Evolutionary conservation across 495 filamentous ascomycete genomes (phyloP), one percentile per base, ranked within the genome.

Genomic region (Aspergillus mulundensis): DNA sequence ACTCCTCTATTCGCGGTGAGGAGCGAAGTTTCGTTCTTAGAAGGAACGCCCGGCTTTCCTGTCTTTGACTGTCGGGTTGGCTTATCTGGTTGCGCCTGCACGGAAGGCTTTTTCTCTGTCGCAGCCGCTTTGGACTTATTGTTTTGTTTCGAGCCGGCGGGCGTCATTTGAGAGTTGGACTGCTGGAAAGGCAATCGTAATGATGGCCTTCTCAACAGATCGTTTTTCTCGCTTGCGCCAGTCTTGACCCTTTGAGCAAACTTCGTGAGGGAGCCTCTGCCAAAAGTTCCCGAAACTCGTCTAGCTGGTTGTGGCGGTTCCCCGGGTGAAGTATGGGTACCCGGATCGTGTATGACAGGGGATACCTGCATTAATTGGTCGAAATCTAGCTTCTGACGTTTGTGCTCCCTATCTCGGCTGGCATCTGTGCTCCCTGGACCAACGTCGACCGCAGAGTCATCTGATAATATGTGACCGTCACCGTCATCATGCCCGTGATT

Each of bases 231-330:
- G 1, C 39, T 15, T 6, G 28, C 41, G 24, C 45, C 50, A 14
- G 67, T 57, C 53, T 65, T 75, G 16, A 74, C 67, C 39, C 65
- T 72, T 20, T 75, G 73, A 15, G 73, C 63, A 25, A 73, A 61
- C 36, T 64, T 75, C 2, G 68, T 50, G 20, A 76, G 54, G 0
- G 73, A 65, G 8, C 60, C 55, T 58, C 65, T 73, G n/a, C 50
- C 58, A 23, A 61, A 60, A 21, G 61, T 47, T n/a, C 18, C 48
- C 16, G 19, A n/a, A 48, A 18, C 30, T 23, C 14, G 32, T 34
- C 48, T 34, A 8, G 21, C 15, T 52, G 48, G 10, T 21, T 40
- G 34, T 1, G 48, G 19, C 20, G 34, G 15, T 10, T 50, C 48
- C 7, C 7, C 18, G 12, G 32, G 32, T 3, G 10, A 24, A 16